Conservation (phyloP, 164 flowering plant species). For the Houttuynia cordata region DNA sequence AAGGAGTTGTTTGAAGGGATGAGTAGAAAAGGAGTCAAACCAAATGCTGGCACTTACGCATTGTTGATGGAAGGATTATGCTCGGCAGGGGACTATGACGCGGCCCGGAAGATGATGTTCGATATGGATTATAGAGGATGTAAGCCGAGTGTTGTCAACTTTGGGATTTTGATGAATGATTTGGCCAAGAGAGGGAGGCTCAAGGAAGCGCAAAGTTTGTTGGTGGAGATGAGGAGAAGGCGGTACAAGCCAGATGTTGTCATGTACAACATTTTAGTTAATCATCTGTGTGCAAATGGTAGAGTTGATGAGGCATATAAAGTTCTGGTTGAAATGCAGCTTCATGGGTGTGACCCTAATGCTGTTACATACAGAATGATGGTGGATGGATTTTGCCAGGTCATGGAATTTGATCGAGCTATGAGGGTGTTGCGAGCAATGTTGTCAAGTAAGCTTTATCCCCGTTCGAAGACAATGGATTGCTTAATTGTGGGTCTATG, state of each 20-base stretch:
- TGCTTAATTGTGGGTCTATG: slow-evolving; percentile 47
- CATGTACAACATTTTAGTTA: slow-evolving; percentile 58
- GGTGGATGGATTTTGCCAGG: slow-evolving; percentile 73
- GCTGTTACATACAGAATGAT: slow-evolving; percentile 67
- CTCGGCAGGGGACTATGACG: slow-evolving; percentile 31
- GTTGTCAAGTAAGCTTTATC: slow-evolving; percentile 47
- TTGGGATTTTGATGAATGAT: slow-evolving; percentile 73
- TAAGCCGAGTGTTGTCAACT: slow-evolving; percentile 44
- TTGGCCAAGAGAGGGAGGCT: slow-evolving; percentile 58
- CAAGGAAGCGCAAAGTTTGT: slow-evolving; percentile 52
- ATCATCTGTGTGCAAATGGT: slow-evolving; percentile 47
- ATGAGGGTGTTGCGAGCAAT: slow-evolving; percentile 56
- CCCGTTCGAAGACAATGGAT: slow-evolving; percentile 43
- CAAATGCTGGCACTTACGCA: slow-evolving; percentile 63
- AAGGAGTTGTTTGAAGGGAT: slow-evolving; percentile 49
- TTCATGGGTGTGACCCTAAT: slow-evolving; percentile 65
- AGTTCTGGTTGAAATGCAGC: slow-evolving; percentile 61
- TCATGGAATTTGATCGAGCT: slow-evolving; percentile 48
- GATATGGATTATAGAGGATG: slow-evolving; percentile 93
- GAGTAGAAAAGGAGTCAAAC: slow-evolving; percentile 33
- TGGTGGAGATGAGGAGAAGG: slow-evolving; percentile 67
- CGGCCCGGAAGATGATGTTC: slow-evolving; percentile 82
- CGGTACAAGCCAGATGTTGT: slow-evolving; percentile 65
- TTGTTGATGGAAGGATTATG: slow-evolving; percentile 83
- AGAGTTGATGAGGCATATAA: slow-evolving; percentile 56